Percentiles rank a stretch among this genome's conserved stretches.
These are phyloP conservation scores for Moniliella sp. DNA, from an alignment of 1,284 basidiomycete species.

Conservation along the genomic window DNA sequence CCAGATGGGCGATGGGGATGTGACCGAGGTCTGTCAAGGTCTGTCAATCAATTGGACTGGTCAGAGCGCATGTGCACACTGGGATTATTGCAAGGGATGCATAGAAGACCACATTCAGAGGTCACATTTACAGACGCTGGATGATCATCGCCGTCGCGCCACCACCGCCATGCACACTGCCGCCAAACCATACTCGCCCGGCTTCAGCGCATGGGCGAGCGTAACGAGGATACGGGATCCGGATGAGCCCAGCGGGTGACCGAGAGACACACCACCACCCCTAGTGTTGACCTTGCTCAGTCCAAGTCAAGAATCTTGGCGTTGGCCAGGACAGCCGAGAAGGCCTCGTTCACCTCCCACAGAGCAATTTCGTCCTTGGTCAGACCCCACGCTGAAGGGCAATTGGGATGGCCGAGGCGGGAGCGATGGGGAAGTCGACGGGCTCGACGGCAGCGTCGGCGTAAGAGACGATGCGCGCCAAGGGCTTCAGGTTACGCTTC, in stretches of 20 bases:
- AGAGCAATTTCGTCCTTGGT: conserved; percentile 64
- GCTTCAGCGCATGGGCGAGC: conserved; percentile 67
- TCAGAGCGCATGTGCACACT: no score
- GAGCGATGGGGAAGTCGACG: conserved; percentile 88
- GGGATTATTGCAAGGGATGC: no score
- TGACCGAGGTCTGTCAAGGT: no score
- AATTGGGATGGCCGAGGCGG: conserved; percentile 67
- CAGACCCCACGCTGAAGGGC: conserved; percentile 73
- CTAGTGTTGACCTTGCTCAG: conserved; percentile 74
- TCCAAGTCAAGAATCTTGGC: conserved; percentile 38
- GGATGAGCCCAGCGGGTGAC: conserved; percentile 68
- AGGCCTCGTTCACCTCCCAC: conserved; percentile 73
- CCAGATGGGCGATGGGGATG: no score
- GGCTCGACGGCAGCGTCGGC: conserved; percentile 90
- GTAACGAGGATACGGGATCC: conserved; percentile 87
- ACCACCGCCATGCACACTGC: conserved; percentile 83
- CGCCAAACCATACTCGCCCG: conserved; percentile 88
- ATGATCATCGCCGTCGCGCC: conserved; percentile 6
- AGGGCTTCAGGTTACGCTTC: conserved; percentile 33
- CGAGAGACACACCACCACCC: conserved; percentile 42
- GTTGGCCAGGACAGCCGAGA: conserved; percentile 34
- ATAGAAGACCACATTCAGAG: no score
- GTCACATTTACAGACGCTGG: no score
- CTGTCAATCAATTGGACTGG: no score
- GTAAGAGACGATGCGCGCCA: conserved; percentile 39